phyloP scores from a whole-genome alignment of 306 rosid genomes.

The Vachellia collinsii region DNA sequence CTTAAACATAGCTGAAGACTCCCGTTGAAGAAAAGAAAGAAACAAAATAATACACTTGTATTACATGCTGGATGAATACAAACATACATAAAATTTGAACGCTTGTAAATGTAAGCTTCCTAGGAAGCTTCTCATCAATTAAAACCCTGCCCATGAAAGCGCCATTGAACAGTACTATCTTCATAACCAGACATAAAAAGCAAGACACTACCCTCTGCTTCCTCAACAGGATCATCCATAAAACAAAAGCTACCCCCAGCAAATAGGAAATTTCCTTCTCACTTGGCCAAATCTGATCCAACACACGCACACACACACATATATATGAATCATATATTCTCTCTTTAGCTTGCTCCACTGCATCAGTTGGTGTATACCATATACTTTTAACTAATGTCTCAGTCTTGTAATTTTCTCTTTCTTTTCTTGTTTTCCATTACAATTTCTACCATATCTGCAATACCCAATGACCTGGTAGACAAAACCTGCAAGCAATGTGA shows the following conservation, averaged over 20 bases:
- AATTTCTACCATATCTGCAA: not conserved
- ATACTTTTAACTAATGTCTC: conserved; percentile 16
- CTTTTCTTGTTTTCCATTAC: not conserved
- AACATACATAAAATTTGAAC: too few relatives aligned
- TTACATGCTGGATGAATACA: too few relatives aligned
- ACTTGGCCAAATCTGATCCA: not conserved
- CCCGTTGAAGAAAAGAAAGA: too few relatives aligned
- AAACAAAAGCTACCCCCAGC: too few relatives aligned
- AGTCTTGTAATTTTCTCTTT: not conserved
- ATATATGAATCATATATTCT: conserved; percentile 14
- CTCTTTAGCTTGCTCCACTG: not conserved
- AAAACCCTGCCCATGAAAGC: too few relatives aligned
- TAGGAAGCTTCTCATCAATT: conserved; percentile 27
- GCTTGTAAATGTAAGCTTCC: not conserved
- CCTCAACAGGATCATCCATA: too few relatives aligned
- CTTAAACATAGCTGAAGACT: too few relatives aligned
- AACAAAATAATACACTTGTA: too few relatives aligned
- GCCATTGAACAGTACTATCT: too few relatives aligned
- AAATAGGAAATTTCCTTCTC: conserved; percentile 39
- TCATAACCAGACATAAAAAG: too few relatives aligned
- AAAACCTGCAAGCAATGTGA: conserved; percentile 57
- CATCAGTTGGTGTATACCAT: conserved; percentile 6
- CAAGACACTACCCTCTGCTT: too few relatives aligned
- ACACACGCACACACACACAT: not conserved
- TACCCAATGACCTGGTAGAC: conserved; percentile 39